Percentiles rank a stretch among this genome's conserved stretches.
phyloP scores from a whole-genome alignment of 345 rosid genomes.

The Populus euphratica region DNA sequence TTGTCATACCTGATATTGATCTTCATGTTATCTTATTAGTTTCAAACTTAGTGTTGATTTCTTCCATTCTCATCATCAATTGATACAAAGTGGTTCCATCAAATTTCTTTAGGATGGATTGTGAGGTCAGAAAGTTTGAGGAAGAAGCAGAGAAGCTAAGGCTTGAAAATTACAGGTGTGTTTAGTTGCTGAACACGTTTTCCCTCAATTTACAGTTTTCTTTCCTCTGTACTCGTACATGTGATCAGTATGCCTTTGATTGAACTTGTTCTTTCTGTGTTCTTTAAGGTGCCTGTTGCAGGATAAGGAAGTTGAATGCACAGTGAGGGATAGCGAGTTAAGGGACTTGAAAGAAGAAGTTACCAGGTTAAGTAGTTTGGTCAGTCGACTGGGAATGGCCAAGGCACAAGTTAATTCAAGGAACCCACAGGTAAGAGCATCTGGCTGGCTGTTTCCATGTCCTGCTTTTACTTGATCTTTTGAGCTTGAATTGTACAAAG shows the following conservation, averaged over 20 bases:
- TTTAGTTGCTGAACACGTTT: not conserved
- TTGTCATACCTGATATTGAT: no score
- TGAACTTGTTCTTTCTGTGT: not conserved
- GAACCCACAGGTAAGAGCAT: slow-evolving; percentile 16
- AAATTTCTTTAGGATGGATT: slow-evolving; percentile 25
- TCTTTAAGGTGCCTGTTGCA: slow-evolving; percentile 15
- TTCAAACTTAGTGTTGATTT: not conserved
- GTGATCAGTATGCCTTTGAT: no score
- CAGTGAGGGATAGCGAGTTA: slow-evolving; percentile 21
- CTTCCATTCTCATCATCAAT: not conserved
- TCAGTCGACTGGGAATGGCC: slow-evolving; percentile 11
- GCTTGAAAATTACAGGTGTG: slow-evolving; percentile 26
- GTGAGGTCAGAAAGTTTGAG: slow-evolving; percentile 28
- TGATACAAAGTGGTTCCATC: not conserved
- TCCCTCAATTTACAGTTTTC: not conserved
- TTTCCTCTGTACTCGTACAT: not conserved
- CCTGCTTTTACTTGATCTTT: not conserved
- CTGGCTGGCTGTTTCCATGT: not conserved
- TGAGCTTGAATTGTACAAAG: no score
- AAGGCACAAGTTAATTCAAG: slow-evolving; percentile 11
- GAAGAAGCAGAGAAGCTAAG: slow-evolving; percentile 33
- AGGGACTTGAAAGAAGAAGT: slow-evolving; percentile 29
- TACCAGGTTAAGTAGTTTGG: slow-evolving; percentile 14
- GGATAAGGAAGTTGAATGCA: slow-evolving; percentile 25
- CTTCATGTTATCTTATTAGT: no score